These are phyloP conservation scores for Orbilia blumenaviensis DNA, from an alignment of 2,329 filamentous ascomycete species.

Conservation along the genomic window DNA sequence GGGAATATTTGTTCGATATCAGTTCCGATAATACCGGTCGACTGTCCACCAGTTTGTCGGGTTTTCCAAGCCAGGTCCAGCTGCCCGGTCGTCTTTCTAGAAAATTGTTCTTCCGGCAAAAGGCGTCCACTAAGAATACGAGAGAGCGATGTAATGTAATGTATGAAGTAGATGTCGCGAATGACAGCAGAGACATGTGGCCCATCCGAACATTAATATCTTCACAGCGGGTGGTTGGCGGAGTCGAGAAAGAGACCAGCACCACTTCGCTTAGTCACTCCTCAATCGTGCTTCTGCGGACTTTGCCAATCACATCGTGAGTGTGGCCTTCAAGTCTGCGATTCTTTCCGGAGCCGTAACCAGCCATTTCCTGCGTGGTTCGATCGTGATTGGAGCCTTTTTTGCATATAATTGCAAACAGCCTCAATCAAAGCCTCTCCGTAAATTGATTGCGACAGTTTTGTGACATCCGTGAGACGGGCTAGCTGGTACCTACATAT, in stretches of 20 bases:
- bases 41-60: constrained; percentile 43
- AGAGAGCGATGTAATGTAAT: neutral
- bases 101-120: constrained; percentile 14
- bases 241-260: constrained; percentile 23
- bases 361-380: constrained; percentile 16
- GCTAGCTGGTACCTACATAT: constrained; percentile 5
- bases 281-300: constrained; percentile 25
- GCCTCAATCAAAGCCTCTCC: constrained; percentile 22
- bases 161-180: constrained; percentile 16
- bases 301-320: constrained; percentile 41
- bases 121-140: constrained; percentile 30
- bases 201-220: constrained; percentile 18
- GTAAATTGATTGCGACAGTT: constrained; percentile 29
- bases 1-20: constrained; percentile 15
- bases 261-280: constrained; percentile 33
- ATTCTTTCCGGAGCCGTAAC: constrained; percentile 20
- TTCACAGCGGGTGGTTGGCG: constrained; percentile 32
- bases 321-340: constrained; percentile 19
- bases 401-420: constrained; percentile 11
- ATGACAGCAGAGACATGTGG: constrained; percentile 8
- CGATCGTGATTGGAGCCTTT: constrained; percentile 18
- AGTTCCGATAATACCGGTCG: constrained; percentile 33
- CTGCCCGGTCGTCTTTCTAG: constrained; percentile 24
- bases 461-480: neutral
- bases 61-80: constrained; percentile 32